phyloP scores from a whole-genome alignment of 2,329 filamentous ascomycete species.

The Colletotrichum magnum region DNA sequence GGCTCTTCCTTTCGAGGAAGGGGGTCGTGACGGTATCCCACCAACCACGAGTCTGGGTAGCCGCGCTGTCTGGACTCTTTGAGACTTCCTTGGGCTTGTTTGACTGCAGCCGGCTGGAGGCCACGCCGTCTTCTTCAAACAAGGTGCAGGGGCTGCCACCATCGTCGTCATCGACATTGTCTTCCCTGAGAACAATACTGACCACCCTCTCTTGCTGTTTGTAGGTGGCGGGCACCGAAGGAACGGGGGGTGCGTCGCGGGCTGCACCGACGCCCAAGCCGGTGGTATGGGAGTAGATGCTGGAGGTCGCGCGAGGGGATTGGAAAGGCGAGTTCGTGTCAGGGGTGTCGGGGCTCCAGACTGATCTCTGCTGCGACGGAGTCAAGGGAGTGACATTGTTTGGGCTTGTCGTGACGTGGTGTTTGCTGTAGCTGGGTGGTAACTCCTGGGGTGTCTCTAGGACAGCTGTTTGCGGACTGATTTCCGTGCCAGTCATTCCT shows the following conservation, averaged over 20 bases:
- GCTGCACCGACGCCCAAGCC: conserved; percentile 49
- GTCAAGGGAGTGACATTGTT: conserved; percentile 45
- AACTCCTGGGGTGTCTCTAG: conserved; percentile 56
- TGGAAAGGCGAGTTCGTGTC: conserved; percentile 61
- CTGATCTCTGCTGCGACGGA: conserved; percentile 60
- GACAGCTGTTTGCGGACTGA: conserved; percentile 66
- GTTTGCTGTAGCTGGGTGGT: conserved; percentile 34
- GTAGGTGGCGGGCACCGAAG: conserved; percentile 65
- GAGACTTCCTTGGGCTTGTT: conserved; percentile 54
- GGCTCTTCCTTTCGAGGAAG: conserved; percentile 64
- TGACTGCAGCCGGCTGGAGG: conserved; percentile 55
- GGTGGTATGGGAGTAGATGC: conserved; percentile 72
- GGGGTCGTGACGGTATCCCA: conserved; percentile 84
- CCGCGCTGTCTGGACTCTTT: conserved; percentile 63
- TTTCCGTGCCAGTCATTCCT: conserved; percentile 51
- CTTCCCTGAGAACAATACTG: conserved; percentile 48
- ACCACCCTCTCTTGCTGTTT: conserved; percentile 52
- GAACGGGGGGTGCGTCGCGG: conserved; percentile 70
- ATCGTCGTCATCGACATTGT: conserved; percentile 66
- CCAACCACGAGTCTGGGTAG: conserved; percentile 77
- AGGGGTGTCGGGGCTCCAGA: conserved; percentile 75
- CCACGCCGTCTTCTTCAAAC: conserved; percentile 77
- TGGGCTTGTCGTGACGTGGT: conserved; percentile 30
- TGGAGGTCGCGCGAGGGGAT: conserved; percentile 65
- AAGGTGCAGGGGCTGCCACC: conserved; percentile 73